Evolutionary conservation across 495 filamentous ascomycete genomes (phyloP).

Genomic region (Penicillium lagena): DNA sequence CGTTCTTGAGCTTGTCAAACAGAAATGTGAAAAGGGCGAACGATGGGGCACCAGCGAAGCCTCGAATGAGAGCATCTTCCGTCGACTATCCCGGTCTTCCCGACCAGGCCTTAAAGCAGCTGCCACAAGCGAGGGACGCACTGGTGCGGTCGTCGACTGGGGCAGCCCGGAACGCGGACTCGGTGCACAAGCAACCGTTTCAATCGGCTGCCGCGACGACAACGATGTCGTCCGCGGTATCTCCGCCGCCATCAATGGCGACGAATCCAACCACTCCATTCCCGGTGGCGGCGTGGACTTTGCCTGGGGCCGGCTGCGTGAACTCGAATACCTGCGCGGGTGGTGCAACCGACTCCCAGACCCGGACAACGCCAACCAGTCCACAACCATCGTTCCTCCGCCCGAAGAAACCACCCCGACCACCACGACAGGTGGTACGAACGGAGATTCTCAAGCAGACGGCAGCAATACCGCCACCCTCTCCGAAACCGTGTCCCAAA

Average conservation of each 20-base stretch:
- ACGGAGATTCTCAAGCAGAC: no score
- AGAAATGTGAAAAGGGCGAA: constrained; percentile 89
- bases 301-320: constrained; percentile 80
- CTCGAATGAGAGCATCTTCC: constrained; percentile 80
- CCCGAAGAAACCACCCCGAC: constrained; percentile 18
- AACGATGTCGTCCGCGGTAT: constrained; percentile 67
- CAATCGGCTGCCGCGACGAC: constrained; percentile 70
- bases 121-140: constrained; percentile 47
- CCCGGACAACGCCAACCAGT: constrained; percentile 43
- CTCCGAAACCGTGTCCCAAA: constrained; percentile 37
- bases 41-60: constrained; percentile 72
- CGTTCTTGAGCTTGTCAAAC: constrained; percentile 85
- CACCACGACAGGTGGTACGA: background rate
- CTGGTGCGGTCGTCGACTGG: constrained; percentile 83
- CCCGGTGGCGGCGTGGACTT: constrained; percentile 74
- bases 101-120: constrained; percentile 40
- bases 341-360: constrained; percentile 67
- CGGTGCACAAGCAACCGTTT: constrained; percentile 62
- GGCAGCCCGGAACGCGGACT: constrained; percentile 70
- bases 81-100: constrained; percentile 58
- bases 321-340: constrained; percentile 72
- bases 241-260: constrained; percentile 60
- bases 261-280: constrained; percentile 54
- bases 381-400: constrained; percentile 31
- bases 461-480: constrained; percentile 17